Conservation (phyloP, 768 basidiomycete species). For the Termitomyces sp. region DNA sequence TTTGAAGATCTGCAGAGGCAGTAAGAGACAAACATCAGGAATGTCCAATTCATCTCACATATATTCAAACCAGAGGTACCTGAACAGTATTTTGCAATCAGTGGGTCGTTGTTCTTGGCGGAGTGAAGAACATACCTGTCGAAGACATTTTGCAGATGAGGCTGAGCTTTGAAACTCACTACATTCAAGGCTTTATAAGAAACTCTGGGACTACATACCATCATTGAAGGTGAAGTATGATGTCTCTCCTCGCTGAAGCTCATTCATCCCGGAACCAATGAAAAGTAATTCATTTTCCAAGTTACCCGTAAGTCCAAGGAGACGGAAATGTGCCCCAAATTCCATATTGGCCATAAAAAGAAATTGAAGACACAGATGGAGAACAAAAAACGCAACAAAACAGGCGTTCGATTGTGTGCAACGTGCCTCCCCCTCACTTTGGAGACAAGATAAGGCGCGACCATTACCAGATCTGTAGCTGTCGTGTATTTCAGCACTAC, state of each 20-base stretch:
- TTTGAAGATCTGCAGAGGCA: slow-evolving; percentile 44
- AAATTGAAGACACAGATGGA: neutral
- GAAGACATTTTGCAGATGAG: slow-evolving; percentile 13
- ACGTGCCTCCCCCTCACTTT: slow-evolving; percentile 1
- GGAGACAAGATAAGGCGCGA: neutral
- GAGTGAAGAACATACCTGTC: slow-evolving; percentile 12
- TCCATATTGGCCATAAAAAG: neutral
- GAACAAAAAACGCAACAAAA: neutral
- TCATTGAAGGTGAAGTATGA: slow-evolving; percentile 6
- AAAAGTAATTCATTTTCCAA: slow-evolving; percentile 14
- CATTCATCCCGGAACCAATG: slow-evolving; percentile 15
- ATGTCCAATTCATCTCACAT: slow-evolving; percentile 19
- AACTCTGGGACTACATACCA: neutral
- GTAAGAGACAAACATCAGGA: slow-evolving; percentile 2
- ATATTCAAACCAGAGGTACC: slow-evolving; percentile 33
- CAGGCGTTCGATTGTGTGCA: neutral
- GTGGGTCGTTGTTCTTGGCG: neutral
- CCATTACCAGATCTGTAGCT: slow-evolving; percentile 1
- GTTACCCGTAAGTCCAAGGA: slow-evolving; percentile 1
- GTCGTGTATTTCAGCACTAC: neutral
- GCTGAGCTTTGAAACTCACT: slow-evolving; percentile 2
- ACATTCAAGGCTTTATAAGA: slow-evolving; percentile 11
- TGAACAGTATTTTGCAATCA: slow-evolving; percentile 3
- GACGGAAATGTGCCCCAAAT: slow-evolving; percentile 4
- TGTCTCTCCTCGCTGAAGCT: slow-evolving; percentile 8